These are phyloP conservation scores for Neurospora pannonica DNA, from an alignment of 495 filamentous ascomycete genomes.

Conservation along the genomic window DNA sequence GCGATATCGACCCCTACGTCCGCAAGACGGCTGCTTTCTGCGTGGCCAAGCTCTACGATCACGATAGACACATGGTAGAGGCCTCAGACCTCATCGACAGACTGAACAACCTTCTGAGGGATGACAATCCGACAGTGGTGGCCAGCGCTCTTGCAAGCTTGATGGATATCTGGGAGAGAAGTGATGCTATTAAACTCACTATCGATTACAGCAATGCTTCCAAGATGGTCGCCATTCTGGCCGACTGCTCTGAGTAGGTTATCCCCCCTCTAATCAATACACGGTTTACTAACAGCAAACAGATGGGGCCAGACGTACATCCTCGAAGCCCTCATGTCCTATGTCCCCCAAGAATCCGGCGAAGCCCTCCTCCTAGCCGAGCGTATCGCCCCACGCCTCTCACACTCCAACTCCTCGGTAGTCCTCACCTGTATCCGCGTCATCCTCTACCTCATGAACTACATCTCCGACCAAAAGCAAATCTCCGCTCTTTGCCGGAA, in stretches of 20 bases:
- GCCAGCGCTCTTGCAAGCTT: slow-evolving; percentile 84
- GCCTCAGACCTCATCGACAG: slow-evolving; percentile 83
- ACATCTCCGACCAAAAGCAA: slow-evolving; percentile 89
- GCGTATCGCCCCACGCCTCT: slow-evolving; percentile 84
- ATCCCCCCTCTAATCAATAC: neutral
- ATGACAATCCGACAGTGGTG: slow-evolving; percentile 96
- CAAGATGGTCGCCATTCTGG: slow-evolving; percentile 91
- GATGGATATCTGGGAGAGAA: slow-evolving; percentile 98
- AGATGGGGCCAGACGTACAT: slow-evolving; percentile 99
- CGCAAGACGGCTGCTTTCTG: slow-evolving; percentile 95
- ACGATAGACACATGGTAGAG: slow-evolving; percentile 86
- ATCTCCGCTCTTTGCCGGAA: slow-evolving; percentile 84
- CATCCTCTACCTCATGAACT: slow-evolving; percentile 97
- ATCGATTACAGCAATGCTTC: slow-evolving; percentile 96
- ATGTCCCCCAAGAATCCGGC: slow-evolving; percentile 82
- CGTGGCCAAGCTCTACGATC: slow-evolving; percentile 96
- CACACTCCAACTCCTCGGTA: slow-evolving; percentile 92
- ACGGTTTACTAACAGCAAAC: slow-evolving; percentile 12
- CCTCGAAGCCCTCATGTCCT: slow-evolving; percentile 94
- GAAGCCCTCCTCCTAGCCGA: slow-evolving; percentile 89
- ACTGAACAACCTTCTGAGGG: slow-evolving; percentile 79
- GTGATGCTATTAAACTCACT: slow-evolving; percentile 93
- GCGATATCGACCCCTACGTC: slow-evolving; percentile 89
- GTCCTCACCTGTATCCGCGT: slow-evolving; percentile 94
- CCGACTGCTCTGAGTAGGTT: slow-evolving; percentile 95